Evolutionary conservation across 2,329 filamentous ascomycete species (phyloP).

Genomic region (Fusarium gaditjirri): DNA sequence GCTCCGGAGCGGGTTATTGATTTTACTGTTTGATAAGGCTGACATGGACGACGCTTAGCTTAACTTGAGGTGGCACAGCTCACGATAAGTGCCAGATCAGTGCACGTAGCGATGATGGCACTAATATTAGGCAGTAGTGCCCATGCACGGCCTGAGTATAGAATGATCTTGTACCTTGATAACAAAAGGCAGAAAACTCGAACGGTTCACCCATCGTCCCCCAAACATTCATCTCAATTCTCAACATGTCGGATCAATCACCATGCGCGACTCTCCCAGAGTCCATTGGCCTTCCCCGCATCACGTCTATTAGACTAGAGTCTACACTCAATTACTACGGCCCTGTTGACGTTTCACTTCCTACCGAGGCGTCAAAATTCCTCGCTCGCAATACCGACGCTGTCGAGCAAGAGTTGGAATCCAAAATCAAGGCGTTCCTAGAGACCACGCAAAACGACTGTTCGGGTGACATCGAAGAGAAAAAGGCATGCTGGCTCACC

Average conservation of each 20-base stretch:
- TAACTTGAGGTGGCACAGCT: neutral
- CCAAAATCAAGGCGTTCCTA: neutral
- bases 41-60: neutral
- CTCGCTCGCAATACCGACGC: neutral
- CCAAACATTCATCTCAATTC: fast-evolving
- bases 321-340: neutral
- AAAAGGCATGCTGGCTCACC: neutral
- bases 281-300: neutral
- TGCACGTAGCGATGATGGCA: neutral
- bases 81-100: neutral
- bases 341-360: fast-evolving
- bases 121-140: neutral
- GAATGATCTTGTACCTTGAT: fast-evolving
- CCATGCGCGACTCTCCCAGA: neutral
- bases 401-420: neutral
- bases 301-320: neutral
- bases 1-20: neutral
- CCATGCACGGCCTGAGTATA: neutral
- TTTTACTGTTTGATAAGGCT: neutral
- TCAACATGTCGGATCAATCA: neutral
- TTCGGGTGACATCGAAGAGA: neutral
- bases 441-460: neutral
- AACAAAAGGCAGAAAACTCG: fast-evolving
- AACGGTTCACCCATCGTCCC: fast-evolving
- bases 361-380: neutral